phyloP scores from a whole-genome alignment of 768 basidiomycete species.

The Collybia sordida region DNA sequence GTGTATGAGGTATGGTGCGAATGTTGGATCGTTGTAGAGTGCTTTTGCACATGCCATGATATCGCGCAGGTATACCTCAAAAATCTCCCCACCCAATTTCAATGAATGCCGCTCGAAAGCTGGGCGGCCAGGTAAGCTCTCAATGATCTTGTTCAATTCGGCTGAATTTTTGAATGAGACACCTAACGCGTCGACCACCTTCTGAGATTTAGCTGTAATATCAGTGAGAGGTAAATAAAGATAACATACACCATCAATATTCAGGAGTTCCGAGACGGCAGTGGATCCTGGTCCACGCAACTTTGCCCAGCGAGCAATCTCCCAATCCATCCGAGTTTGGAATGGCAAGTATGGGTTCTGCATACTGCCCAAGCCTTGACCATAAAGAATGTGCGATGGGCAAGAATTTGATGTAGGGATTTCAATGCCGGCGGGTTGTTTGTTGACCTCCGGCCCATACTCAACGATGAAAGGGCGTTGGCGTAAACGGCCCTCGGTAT shows the following conservation, averaged over 20 bases:
- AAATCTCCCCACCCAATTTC: conserved; percentile 23
- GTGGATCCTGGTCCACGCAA: conserved; percentile 31
- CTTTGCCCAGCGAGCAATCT: conserved; percentile 39
- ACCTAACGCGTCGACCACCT: conserved; percentile 21
- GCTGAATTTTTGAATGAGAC: conserved; percentile 22
- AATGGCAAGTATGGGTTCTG: conserved; percentile 30
- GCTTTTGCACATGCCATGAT: conserved; percentile 35
- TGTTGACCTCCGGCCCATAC: conserved; percentile 1
- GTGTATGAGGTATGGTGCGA: too few species aligned
- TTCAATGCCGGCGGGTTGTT: conserved; percentile 5
- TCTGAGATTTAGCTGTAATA: conserved; percentile 7
- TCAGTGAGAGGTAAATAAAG: not conserved
- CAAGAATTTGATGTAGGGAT: not conserved
- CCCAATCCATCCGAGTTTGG: conserved; percentile 33
- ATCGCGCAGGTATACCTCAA: conserved; percentile 33
- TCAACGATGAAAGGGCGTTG: too few species aligned
- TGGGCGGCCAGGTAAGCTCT: conserved; percentile 22
- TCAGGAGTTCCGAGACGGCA: conserved; percentile 35
- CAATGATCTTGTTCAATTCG: too few species aligned
- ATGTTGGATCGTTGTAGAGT: too few species aligned
- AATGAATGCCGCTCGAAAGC: conserved; percentile 24
- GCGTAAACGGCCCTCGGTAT: conserved; percentile 1
- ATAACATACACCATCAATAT: conserved; percentile 36
- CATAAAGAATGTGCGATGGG: conserved; percentile 1
- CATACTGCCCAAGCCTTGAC: not conserved